A percentile compares a stretch with the other conserved stretches of the same genome.
These are phyloP conservation scores for Delonix regia DNA, from an alignment of 306 rosid genomes.

Conservation along the genomic window DNA sequence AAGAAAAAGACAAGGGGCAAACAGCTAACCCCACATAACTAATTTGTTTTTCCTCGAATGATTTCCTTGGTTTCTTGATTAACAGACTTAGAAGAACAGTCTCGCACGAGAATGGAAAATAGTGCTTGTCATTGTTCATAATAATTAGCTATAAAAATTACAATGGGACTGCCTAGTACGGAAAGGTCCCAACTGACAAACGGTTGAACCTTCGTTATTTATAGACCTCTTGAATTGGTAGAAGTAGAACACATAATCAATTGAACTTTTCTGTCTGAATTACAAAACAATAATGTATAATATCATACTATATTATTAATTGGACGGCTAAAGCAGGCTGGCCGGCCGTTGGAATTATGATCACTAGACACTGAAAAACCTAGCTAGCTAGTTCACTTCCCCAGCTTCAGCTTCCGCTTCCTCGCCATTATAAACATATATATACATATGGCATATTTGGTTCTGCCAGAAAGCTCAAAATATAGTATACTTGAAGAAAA, in stretches of 20 bases:
- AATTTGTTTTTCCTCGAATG: neutral
- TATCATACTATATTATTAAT: neutral
- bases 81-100: neutral
- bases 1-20: neutral
- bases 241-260: neutral
- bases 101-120: neutral
- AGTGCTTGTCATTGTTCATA: neutral
- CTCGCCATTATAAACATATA: neutral
- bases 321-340: constrained; percentile 49
- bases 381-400: neutral
- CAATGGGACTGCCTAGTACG: neutral
- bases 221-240: neutral
- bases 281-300: neutral
- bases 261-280: neutral
- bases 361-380: neutral
- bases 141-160: neutral
- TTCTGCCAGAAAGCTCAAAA: neutral
- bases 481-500: neutral
- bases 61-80: neutral
- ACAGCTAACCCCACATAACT: neutral
- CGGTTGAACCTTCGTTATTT: neutral
- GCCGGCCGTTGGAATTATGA: constrained; percentile 31
- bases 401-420: no score
- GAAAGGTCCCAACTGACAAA: neutral
- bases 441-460: neutral